Evolutionary conservation across 2,329 filamentous ascomycete genomes (phyloP).

Genomic region (Dryadomyces sulphureus): DNA sequence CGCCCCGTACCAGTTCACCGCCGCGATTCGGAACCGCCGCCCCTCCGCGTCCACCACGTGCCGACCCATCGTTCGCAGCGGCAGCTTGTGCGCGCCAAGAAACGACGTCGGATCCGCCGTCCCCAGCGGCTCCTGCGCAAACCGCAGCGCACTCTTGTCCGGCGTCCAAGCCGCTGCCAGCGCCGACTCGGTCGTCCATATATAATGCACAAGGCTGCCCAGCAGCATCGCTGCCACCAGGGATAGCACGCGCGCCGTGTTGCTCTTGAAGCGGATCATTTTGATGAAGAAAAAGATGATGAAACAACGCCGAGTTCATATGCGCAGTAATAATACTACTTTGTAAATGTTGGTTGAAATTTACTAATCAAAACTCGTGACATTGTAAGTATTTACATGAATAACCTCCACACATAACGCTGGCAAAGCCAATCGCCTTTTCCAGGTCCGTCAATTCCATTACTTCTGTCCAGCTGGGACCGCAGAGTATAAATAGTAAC

Average conservation of each 20-base stretch:
- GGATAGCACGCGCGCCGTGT: background rate
- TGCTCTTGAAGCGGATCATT: constrained; percentile 1
- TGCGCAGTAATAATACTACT: too few relatives aligned
- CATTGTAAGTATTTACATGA: too few relatives aligned
- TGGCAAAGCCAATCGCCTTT: too few relatives aligned
- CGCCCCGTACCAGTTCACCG: constrained; percentile 58
- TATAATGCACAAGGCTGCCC: constrained; percentile 25
- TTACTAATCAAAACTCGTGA: too few relatives aligned
- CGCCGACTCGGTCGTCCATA: constrained; percentile 29
- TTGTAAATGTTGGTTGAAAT: too few relatives aligned
- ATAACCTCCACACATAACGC: too few relatives aligned
- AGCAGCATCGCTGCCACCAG: constrained; percentile 19
- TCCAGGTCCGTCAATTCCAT: too few relatives aligned
- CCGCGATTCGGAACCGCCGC: constrained; percentile 45
- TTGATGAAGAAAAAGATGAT: background rate
- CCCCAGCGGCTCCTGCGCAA: constrained; percentile 32
- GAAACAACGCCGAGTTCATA: too few relatives aligned
- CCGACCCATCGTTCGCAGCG: constrained; percentile 43
- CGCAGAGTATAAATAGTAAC: background rate
- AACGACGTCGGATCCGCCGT: constrained; percentile 25
- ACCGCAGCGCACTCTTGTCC: constrained; percentile 28
- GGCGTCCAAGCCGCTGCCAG: constrained; percentile 33
- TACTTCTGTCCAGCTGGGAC: background rate
- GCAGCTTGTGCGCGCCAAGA: constrained; percentile 36
- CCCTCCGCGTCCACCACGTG: constrained; percentile 43